Percentiles rank a stretch among this genome's conserved stretches.
Conservation (phyloP, 306 rosid species). For the Cicer yamashitae region DNA sequence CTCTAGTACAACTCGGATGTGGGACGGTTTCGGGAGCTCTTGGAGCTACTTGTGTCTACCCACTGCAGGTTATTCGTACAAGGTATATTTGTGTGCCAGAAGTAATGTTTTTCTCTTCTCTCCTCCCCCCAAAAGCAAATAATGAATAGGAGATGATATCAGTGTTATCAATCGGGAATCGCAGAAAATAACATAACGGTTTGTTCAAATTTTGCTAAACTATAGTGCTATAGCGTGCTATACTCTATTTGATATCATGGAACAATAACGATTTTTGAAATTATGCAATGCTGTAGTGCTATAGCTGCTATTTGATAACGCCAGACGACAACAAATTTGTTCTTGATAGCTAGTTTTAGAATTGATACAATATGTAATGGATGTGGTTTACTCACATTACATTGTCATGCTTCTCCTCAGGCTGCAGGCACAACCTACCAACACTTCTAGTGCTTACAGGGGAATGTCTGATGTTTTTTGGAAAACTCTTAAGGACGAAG, state of each 20-base stretch:
- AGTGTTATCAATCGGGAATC: background rate
- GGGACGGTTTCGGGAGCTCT: conserved; percentile 63
- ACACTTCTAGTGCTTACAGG: conserved; percentile 48
- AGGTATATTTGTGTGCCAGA: conserved; percentile 46
- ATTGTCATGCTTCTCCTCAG: conserved; percentile 47
- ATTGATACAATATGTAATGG: conserved; percentile 5
- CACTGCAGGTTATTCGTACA: conserved; percentile 64
- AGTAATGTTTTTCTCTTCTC: conserved; percentile 27
- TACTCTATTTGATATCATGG: too few species aligned
- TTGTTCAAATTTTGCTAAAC: too few species aligned
- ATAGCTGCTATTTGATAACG: too few species aligned
- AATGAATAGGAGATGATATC: conserved; percentile 4
- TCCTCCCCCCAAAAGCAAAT: background rate
- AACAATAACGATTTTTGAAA: too few species aligned
- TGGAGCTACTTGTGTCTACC: conserved; percentile 64
- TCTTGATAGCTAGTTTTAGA: background rate
- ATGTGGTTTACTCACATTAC: conserved; percentile 31
- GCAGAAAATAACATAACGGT: too few species aligned
- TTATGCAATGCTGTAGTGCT: too few species aligned
- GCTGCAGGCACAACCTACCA: conserved; percentile 57
- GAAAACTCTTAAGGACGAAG: conserved; percentile 57
- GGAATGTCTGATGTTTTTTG: conserved; percentile 65
- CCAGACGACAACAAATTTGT: background rate
- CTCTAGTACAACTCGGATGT: conserved; percentile 61
- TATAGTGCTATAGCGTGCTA: too few species aligned